These are phyloP conservation scores for Pleurotus citrinopileatus DNA, from an alignment of 768 basidiomycete species.

Conservation along the genomic window DNA sequence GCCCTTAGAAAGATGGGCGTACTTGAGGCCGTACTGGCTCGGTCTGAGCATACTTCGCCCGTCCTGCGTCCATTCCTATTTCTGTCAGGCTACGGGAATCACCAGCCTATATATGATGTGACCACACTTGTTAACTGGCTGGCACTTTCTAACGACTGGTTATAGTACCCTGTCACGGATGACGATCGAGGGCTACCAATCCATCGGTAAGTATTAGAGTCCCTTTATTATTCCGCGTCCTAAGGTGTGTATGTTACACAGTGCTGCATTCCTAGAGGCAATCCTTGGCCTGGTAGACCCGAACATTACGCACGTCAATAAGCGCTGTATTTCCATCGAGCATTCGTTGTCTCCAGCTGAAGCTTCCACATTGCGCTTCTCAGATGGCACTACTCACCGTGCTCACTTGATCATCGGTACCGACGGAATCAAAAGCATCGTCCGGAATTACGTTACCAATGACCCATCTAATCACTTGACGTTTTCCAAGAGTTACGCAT, in stretches of 20 bases:
- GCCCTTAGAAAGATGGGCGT: constrained; percentile 43
- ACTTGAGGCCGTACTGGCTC: constrained; percentile 37
- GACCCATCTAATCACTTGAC: constrained; percentile 22
- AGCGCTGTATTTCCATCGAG: constrained; percentile 39
- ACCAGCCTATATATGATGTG: constrained; percentile 46
- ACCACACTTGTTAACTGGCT: constrained; percentile 8
- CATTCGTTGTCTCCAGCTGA: constrained; percentile 19
- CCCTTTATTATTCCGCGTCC: neutral
- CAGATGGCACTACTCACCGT: constrained; percentile 44
- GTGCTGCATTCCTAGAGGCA: constrained; percentile 49
- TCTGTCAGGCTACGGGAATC: constrained; percentile 37
- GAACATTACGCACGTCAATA: constrained; percentile 43
- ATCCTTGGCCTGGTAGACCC: constrained; percentile 41
- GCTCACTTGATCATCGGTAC: constrained; percentile 50
- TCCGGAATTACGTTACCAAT: constrained; percentile 36
- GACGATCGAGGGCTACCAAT: constrained; percentile 41
- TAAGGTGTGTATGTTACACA: constrained; percentile 21
- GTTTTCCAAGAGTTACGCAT: constrained; percentile 47
- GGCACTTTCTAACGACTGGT: neutral
- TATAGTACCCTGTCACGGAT: constrained; percentile 28
- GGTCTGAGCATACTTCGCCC: constrained; percentile 30
- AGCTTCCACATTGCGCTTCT: constrained; percentile 37
- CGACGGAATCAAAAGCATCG: constrained; percentile 50
- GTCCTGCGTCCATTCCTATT: constrained; percentile 34
- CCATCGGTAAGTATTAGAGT: constrained; percentile 32